These are phyloP conservation scores for Tulasnella sp. DNA, from an alignment of 768 basidiomycete species.

Conservation along the genomic window DNA sequence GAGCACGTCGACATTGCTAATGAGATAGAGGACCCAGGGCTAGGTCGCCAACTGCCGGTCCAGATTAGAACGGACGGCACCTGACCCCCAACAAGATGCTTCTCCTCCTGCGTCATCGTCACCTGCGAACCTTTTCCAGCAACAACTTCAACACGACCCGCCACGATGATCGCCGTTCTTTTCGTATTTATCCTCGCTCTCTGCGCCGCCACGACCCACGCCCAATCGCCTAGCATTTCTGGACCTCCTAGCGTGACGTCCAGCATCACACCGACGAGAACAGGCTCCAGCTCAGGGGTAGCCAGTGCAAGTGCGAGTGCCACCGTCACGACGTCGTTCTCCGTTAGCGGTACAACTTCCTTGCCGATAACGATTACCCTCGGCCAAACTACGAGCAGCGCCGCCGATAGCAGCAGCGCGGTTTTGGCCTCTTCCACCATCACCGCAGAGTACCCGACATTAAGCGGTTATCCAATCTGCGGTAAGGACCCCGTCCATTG, in stretches of 20 bases:
- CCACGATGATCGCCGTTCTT: not conserved
- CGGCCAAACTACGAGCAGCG: not conserved
- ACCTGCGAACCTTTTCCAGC: not conserved
- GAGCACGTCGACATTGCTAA: not conserved
- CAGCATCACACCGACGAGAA: not conserved
- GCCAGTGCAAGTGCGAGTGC: not conserved
- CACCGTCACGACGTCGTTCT: not conserved
- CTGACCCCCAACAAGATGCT: not conserved
- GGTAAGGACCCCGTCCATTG: not conserved
- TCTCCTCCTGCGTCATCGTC: not conserved
- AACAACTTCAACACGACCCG: not conserved
- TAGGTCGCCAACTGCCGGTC: not conserved
- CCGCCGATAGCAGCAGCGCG: not conserved
- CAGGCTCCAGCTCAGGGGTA: not conserved
- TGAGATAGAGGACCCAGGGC: not conserved
- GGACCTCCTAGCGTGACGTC: not conserved
- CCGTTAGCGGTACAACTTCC: not conserved
- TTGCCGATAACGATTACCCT: not conserved
- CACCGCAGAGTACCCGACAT: not conserved
- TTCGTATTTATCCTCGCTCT: not conserved
- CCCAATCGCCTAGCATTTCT: not conserved
- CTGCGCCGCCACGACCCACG: not conserved
- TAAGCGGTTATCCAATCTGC: slow-evolving; percentile 13
- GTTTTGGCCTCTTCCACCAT: not conserved
- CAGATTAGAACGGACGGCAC: not conserved